Evolutionary conservation across 129 eudicot species (phyloP).

Genomic region (Rutidosis leptorrhynchoides): DNA sequence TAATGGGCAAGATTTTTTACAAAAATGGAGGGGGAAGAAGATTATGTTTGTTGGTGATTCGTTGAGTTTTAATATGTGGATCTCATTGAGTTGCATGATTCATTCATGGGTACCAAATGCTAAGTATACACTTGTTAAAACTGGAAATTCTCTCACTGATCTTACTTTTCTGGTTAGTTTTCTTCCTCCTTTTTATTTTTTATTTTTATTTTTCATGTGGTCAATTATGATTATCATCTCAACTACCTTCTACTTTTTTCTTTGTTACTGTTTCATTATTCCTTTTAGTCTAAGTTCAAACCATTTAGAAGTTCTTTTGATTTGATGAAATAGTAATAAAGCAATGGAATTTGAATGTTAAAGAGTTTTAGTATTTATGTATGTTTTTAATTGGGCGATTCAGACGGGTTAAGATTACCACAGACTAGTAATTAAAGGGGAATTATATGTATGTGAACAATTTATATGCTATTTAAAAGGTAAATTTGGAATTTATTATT

Average conservation of each 20-base stretch:
- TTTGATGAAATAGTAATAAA: too few relatives aligned
- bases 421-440: too few relatives aligned
- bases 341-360: background rate
- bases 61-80: conserved; percentile 76
- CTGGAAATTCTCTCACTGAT: conserved; percentile 35
- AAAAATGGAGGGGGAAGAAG: conserved; percentile 63
- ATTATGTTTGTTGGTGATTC: conserved; percentile 87
- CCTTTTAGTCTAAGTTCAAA: background rate
- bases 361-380: background rate
- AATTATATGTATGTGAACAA: too few relatives aligned
- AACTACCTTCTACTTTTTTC: conserved; percentile 25
- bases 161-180: conserved; percentile 57
- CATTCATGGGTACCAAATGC: conserved; percentile 72
- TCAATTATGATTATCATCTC: conserved; percentile 28
- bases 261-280: conserved; percentile 1
- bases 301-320: background rate
- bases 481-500: too few relatives aligned
- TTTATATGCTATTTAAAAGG: too few relatives aligned
- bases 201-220: conserved; percentile 13
- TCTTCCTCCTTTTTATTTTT: background rate
- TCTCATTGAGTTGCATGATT: conserved; percentile 72
- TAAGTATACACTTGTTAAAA: conserved; percentile 34
- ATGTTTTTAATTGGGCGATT: background rate
- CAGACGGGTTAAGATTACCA: background rate
- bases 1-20: conserved; percentile 61